phyloP scores from a whole-genome alignment of 345 rosid species.

The Chamaenerion angustifolium region DNA sequence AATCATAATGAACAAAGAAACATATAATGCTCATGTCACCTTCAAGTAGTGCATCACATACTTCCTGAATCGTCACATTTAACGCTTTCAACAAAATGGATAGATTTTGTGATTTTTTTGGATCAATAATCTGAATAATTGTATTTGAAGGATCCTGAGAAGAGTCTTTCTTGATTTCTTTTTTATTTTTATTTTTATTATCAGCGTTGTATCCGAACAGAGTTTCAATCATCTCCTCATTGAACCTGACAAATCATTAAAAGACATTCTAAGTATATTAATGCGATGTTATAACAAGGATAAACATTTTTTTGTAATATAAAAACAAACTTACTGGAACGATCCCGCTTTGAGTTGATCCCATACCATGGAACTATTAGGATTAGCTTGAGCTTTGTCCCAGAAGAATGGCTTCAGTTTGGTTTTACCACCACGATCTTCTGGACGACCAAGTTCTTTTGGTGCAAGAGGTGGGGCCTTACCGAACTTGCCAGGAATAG shows the following conservation, averaged over 20 bases:
- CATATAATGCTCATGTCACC: constrained; percentile 21
- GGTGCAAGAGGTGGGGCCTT: constrained; percentile 22
- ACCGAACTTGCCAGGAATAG: not conserved
- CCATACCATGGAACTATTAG: constrained; percentile 95
- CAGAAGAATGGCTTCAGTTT: constrained; percentile 96
- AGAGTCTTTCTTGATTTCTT: constrained; percentile 35
- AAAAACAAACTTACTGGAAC: constrained; percentile 62
- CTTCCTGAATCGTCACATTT: constrained; percentile 80
- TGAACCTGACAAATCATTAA: constrained; percentile 46
- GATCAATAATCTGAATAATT: constrained; percentile 65
- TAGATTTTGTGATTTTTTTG: constrained; percentile 83
- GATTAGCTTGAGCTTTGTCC: constrained; percentile 92
- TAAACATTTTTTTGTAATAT: not conserved
- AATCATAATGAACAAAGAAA: too few species aligned
- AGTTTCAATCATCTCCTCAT: constrained; percentile 95
- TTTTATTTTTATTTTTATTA: constrained; percentile 40
- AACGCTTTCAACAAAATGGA: constrained; percentile 82
- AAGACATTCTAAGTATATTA: not conserved
- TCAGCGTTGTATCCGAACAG: constrained; percentile 53
- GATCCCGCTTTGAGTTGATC: constrained; percentile 92
- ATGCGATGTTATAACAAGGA: not conserved
- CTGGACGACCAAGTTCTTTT: constrained; percentile 21
- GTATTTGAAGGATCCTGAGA: constrained; percentile 37
- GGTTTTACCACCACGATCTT: constrained; percentile 37
- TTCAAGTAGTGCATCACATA: constrained; percentile 83